phyloP scores from a whole-genome alignment of 1,284 basidiomycete species.

The Malassezia cuniculi region DNA sequence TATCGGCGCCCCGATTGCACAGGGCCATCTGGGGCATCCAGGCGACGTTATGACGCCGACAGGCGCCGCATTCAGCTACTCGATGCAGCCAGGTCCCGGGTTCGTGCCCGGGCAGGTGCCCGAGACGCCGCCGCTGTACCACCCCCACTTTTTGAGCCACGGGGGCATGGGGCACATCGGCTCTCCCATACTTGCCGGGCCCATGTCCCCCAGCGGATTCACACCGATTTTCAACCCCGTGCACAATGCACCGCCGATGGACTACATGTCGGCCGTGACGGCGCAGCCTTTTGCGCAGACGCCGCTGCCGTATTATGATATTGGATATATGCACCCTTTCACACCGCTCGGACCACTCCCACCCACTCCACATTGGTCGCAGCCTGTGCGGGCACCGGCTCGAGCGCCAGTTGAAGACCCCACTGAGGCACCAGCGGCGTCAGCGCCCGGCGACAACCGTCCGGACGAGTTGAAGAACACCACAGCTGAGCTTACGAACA shows the following conservation, averaged over 20 bases:
- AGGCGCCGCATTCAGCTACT: conserved; percentile 20
- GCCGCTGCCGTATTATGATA: not conserved
- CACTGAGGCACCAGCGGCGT: not conserved
- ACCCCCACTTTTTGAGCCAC: conserved; percentile 45
- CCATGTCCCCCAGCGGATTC: conserved; percentile 25
- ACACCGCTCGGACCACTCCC: conserved; percentile 12
- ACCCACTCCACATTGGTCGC: conserved; percentile 33
- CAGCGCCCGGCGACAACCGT: not conserved
- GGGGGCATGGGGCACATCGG: too few relatives aligned
- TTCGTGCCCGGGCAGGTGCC: conserved; percentile 46
- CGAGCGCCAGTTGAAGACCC: conserved; percentile 5
- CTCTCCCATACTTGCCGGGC: too few relatives aligned
- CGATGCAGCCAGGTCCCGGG: conserved; percentile 47
- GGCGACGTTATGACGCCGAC: conserved; percentile 17
- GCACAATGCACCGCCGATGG: too few relatives aligned
- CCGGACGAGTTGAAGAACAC: conserved; percentile 6
- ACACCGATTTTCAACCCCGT: too few relatives aligned
- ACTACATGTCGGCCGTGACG: not conserved
- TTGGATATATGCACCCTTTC: not conserved
- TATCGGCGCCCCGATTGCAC: too few relatives aligned
- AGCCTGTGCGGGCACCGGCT: conserved; percentile 11
- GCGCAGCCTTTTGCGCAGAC: not conserved
- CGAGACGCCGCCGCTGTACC: conserved; percentile 46
- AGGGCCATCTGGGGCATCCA: too few relatives aligned
- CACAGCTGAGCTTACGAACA: conserved; percentile 24